A percentile compares a stretch with the other conserved stretches of the same genome.
Conservation (phyloP, 495 filamentous ascomycete species). For the Penicillium subrubescens region DNA sequence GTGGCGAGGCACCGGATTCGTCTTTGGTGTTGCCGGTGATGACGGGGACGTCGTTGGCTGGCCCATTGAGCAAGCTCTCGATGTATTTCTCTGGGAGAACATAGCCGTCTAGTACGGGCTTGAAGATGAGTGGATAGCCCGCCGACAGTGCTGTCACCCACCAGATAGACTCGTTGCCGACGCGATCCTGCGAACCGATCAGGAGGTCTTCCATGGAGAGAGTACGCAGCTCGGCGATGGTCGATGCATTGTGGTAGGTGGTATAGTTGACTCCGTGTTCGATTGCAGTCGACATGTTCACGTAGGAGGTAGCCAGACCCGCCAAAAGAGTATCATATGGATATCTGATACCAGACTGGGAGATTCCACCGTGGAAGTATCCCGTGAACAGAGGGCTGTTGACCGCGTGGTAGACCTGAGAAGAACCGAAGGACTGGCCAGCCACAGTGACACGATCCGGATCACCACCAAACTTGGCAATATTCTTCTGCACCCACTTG, state of each 20-base stretch:
- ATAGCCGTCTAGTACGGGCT: constrained; percentile 33
- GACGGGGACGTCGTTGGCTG: constrained; percentile 41
- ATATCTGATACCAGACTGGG: constrained; percentile 31
- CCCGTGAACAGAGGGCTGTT: constrained; percentile 34
- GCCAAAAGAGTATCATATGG: constrained; percentile 32
- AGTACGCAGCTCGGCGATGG: constrained; percentile 29
- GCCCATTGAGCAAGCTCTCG: constrained; percentile 27
- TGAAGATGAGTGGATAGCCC: constrained; percentile 32
- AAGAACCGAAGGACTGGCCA: constrained; percentile 44
- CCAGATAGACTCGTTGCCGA: constrained; percentile 27
- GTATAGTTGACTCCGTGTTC: constrained; percentile 26
- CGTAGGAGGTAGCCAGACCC: constrained; percentile 31
- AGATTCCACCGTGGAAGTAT: constrained; percentile 32
- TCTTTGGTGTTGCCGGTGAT: constrained; percentile 38
- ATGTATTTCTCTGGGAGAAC: constrained; percentile 31
- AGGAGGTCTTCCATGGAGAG: constrained; percentile 29
- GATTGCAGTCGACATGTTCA: constrained; percentile 28
- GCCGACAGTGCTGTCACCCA: constrained; percentile 31
- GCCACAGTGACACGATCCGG: constrained; percentile 47
- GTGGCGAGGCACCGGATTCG: constrained; percentile 28
- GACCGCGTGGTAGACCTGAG: constrained; percentile 44
- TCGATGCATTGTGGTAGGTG: constrained; percentile 28
- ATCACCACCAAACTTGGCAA: constrained; percentile 63
- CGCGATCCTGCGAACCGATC: constrained; percentile 24
- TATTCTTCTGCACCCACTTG: constrained; percentile 58